phyloP scores from a whole-genome alignment of 768 basidiomycete genomes.

The Boletus rex-veris region DNA sequence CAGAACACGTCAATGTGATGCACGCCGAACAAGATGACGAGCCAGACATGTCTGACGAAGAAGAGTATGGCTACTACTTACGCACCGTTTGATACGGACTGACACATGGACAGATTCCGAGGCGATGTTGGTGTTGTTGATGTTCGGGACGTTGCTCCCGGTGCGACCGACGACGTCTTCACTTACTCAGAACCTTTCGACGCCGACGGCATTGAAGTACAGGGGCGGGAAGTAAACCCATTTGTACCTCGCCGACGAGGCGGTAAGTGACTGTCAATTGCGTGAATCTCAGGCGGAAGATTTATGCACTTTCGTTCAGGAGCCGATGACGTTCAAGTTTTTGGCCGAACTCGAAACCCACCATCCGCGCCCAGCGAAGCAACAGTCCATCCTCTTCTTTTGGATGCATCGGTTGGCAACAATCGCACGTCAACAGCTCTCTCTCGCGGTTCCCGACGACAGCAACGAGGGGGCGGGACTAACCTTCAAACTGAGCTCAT shows the following conservation, averaged over 20 bases:
- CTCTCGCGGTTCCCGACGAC: constrained; percentile 49
- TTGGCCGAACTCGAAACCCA: constrained; percentile 56
- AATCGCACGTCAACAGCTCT: constrained; percentile 45
- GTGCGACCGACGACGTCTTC: constrained; percentile 47
- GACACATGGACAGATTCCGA: constrained; percentile 33
- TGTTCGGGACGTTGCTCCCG: constrained; percentile 29
- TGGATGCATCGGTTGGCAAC: constrained; percentile 52
- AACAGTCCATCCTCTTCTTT: constrained; percentile 77
- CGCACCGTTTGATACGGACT: constrained; percentile 7
- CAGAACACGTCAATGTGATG: constrained; percentile 55
- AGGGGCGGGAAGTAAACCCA: constrained; percentile 37
- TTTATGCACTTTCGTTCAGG: constrained; percentile 22
- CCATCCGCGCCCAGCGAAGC: constrained; percentile 58
- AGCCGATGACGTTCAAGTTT: constrained; percentile 58
- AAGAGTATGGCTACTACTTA: constrained; percentile 45
- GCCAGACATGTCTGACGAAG: constrained; percentile 64
- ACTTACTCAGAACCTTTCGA: constrained; percentile 53
- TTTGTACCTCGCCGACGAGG: constrained; percentile 57
- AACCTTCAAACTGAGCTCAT: constrained; percentile 56
- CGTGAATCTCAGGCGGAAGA: neutral
- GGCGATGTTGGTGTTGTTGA: constrained; percentile 40
- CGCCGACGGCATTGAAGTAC: constrained; percentile 42
- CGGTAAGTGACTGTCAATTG: constrained; percentile 5
- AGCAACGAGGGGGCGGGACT: constrained; percentile 50
- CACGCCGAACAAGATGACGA: constrained; percentile 61